phyloP scores from a whole-genome alignment of 2,329 filamentous ascomycete genomes.

The Colletotrichum sp. region DNA sequence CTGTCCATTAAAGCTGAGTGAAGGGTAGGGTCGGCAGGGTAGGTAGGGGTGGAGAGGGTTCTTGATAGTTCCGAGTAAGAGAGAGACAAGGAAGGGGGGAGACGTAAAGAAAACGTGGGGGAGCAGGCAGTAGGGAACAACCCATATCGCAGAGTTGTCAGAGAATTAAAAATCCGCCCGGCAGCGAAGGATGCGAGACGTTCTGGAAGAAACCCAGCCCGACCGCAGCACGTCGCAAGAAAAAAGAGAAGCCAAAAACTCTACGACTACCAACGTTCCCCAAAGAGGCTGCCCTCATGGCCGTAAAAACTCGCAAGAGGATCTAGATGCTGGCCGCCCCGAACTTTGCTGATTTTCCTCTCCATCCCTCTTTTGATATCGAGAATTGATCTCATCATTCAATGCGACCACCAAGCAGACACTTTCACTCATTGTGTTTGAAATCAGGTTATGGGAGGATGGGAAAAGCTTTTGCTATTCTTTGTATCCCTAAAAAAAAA shows the following conservation, averaged over 20 bases:
- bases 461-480: not conserved
- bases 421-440: not conserved
- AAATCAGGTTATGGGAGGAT: not conserved
- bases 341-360: not conserved
- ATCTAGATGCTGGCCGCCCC: not conserved
- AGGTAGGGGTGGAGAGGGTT: not conserved
- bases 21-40: not conserved
- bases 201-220: slow-evolving; percentile 8
- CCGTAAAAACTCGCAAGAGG: not conserved
- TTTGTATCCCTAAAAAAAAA: not conserved
- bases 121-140: not conserved
- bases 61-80: not conserved
- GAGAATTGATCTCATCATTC: not conserved
- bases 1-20: not conserved
- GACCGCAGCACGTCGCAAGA: not conserved
- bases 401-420: not conserved
- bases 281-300: not conserved
- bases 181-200: not conserved
- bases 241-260: not conserved
- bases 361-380: not conserved
- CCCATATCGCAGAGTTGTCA: not conserved
- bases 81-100: not conserved
- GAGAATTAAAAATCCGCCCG: not conserved
- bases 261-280: not conserved
- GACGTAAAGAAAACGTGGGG: not conserved